Evolutionary conservation across 441 rosid species (phyloP), one percentile per base, ranked within the genome.

Genomic region (Jatropha podagrica): DNA sequence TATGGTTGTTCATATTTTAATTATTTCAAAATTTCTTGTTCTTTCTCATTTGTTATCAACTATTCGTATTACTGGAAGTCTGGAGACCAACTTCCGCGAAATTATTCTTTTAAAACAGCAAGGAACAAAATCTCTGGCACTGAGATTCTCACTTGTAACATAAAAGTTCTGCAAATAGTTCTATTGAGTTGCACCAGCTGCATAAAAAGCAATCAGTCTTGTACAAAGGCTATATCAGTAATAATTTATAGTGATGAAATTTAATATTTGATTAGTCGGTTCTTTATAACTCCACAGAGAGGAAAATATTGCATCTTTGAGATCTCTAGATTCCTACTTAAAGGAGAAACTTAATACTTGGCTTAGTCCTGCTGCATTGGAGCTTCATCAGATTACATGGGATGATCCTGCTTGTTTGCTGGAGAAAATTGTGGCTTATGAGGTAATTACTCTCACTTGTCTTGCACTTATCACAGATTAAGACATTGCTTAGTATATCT

Each of bases 341-440:
- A 96, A 92, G 89, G 99, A 94, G 79, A 91, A 91, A 76, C 98
- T 96, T 44, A 83, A 85, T 81, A 88, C 92, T 66, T 96, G 97
- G 98, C 99, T 96, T 68, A 92, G 93, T 80, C 97, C 99, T 83
- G 97, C 97, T 55, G 83, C 92, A 44, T 82, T 94, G 81, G 94
- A 91, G 92, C 98, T 96, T 83, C 97, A 87, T 77, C 98, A 92
- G 48, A 90, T 96, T 76, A 96, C 99, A 23, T 96, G 97, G 98
- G 86, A 92, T 75, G 94, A 96, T 82, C 91, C 99, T 80, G 96
- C 97, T 82, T 91, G 97, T 65, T 84, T 96, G 83, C 87, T 96
- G 76, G 99, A 96, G 84, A 96, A 94, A 85, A 94, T 96, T 77
- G 97, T 96, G 54, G 96, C 97, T 52, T 88, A 91, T 37, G 98